Percentiles rank a stretch among this genome's conserved stretches.
Conservation (phyloP, 78 protist genomes). For the Dictyostelium firmibasis region DNA sequence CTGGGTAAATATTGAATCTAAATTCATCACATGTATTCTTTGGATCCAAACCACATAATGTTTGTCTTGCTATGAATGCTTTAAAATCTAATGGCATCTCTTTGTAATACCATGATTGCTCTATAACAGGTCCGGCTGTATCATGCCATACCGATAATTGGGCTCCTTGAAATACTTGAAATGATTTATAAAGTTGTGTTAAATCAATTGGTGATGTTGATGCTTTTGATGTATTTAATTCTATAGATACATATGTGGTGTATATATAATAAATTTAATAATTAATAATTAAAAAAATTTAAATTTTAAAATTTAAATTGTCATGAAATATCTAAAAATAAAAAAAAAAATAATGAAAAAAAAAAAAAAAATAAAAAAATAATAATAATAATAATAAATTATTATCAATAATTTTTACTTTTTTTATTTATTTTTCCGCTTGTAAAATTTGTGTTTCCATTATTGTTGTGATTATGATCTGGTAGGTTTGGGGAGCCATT, state of each 20-base stretch:
- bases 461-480: background rate
- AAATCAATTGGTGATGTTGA: background rate
- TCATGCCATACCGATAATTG: constrained; percentile 73
- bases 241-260: background rate
- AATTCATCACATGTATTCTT: constrained; percentile 31
- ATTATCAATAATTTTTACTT: background rate
- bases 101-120: constrained; percentile 5
- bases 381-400: no score
- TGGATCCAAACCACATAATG: constrained; percentile 64
- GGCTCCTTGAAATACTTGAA: constrained; percentile 29
- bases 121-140: constrained; percentile 58
- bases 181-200: background rate
- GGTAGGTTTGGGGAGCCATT: background rate
- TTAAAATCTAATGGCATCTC: constrained; percentile 22
- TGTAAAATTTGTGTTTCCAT: background rate
- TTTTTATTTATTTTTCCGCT: background rate
- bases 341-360: background rate
- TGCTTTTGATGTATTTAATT: background rate
- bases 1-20: constrained; percentile 63
- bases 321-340: no score
- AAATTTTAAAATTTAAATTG: no score
- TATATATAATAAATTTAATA: no score
- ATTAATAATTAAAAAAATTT: no score
- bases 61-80: constrained; percentile 46
- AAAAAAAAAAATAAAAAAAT: background rate